Evolutionary conservation across 345 rosid genomes (phyloP), one percentile per base, ranked within the genome.

Genomic region (Hibiscus syriacus): DNA sequence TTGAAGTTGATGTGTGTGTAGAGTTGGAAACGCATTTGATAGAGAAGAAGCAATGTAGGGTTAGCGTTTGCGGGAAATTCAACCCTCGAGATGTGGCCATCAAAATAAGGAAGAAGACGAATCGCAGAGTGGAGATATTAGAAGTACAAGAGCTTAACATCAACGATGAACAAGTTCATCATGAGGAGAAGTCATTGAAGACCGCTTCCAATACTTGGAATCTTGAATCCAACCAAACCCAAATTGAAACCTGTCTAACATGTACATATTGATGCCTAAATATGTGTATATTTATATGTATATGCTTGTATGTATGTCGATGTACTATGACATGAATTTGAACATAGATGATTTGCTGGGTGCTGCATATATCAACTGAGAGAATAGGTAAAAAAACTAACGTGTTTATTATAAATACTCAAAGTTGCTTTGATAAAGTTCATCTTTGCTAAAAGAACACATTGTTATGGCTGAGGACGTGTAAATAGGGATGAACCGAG

Each of bases 111-210:
- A 84, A 78, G 68, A 84, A 78, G 73, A 81, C 82, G 3, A 84
- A 84, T 30, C 80, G 85, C 5, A 72, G 88, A 66, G 85, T 84
- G 12, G 84, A 76, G 79, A 84, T 84, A 64, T 26, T 84, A 70
- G 88, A 84, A 3, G 66, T 80, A 16, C 79, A 80, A 32, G 80
- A 78, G 7, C 56, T 80, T 10, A 16, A 39, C 25, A 36, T 26
- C 71, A 11, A 17, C 62, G 22, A 16, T 8, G 63, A 65, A n/a
- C 70, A 19, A 17, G 30, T 2, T 22, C 58, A 64, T 6, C 58
- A 64, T 6, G 53, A 71, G 1, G 72, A 78, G 53, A 56, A 38
- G 60, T 58, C 68, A 13, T 17, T 45, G 66, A 61, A 43, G 66
- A 61, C 66, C 62, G 22, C 12, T 19, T 50, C 55, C 3, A 50